These are phyloP conservation scores for Vitis amurensis DNA, from an alignment of 164 flowering plant genomes.

Conservation along the genomic window DNA sequence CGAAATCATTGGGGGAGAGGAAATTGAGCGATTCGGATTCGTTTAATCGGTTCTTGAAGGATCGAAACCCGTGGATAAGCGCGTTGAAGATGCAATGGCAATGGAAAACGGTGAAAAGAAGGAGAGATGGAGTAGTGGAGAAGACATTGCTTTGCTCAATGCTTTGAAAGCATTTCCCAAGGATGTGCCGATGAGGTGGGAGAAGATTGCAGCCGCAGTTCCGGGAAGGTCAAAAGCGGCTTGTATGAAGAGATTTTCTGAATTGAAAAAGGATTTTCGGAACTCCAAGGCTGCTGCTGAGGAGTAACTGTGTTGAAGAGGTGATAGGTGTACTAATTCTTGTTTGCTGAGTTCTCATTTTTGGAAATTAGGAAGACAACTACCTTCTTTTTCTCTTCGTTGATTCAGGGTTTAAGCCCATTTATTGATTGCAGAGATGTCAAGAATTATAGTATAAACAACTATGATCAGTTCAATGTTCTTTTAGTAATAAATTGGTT, in stretches of 20 bases:
- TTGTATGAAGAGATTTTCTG: conserved; percentile 82
- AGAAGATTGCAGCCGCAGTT: conserved; percentile 88
- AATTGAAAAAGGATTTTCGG: conserved; percentile 78
- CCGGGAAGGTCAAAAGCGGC: conserved; percentile 82
- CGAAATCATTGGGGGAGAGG: conserved; percentile 68
- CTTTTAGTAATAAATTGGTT: too few species aligned
- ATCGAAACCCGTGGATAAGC: conserved; percentile 66
- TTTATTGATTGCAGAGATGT: too few species aligned
- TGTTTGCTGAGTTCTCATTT: too few species aligned
- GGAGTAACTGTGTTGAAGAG: background rate
- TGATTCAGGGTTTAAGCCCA: too few species aligned
- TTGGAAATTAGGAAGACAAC: too few species aligned
- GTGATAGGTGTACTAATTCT: too few species aligned
- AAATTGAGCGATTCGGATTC: conserved; percentile 52
- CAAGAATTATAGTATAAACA: too few species aligned
- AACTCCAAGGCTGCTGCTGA: conserved; percentile 56
- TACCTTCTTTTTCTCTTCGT: too few species aligned
- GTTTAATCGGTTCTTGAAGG: conserved; percentile 74
- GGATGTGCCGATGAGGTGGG: conserved; percentile 93
- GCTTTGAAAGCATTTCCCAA: conserved; percentile 90
- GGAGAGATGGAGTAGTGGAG: conserved; percentile 81
- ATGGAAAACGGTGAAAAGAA: conserved; percentile 20
- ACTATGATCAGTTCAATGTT: too few species aligned
- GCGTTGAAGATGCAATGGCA: conserved; percentile 28
- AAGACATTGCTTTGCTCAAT: conserved; percentile 88